Conservation (phyloP, 1,284 basidiomycete genomes). For the Papiliotrema fonsecae region DNA sequence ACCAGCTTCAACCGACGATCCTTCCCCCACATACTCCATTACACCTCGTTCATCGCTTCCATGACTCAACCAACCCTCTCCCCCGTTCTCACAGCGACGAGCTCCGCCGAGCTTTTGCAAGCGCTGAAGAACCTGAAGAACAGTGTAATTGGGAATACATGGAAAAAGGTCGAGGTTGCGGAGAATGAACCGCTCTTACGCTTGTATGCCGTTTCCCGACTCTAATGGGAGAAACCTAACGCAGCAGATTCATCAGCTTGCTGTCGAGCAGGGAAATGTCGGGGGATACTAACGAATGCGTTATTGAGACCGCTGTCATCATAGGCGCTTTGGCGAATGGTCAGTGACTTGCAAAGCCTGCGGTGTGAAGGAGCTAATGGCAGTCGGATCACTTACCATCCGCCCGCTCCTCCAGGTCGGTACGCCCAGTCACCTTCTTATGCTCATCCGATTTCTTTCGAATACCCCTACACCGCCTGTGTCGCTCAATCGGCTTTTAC, state of each 20-base stretch:
- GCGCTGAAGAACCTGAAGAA: constrained; percentile 46
- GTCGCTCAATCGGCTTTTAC: constrained; percentile 14
- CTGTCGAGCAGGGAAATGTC: constrained; percentile 9
- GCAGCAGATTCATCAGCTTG: constrained; percentile 10
- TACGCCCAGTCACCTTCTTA: constrained; percentile 25
- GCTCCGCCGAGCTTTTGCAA: constrained; percentile 18
- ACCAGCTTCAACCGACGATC: too few relatives aligned
- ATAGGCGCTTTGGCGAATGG: constrained; percentile 44
- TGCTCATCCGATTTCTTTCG: constrained; percentile 13
- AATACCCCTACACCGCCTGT: constrained; percentile 5
- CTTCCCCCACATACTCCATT: too few relatives aligned
- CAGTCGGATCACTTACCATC: constrained; percentile 38
- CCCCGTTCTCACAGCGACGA: constrained; percentile 1
- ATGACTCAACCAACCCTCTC: background rate
- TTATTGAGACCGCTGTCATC: constrained; percentile 44
- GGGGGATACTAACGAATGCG: constrained; percentile 18
- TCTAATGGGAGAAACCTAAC: background rate
- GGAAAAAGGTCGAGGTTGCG: constrained; percentile 45
- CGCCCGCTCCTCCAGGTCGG: constrained; percentile 25
- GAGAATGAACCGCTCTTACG: constrained; percentile 31
- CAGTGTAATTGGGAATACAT: constrained; percentile 45
- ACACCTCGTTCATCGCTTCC: background rate
- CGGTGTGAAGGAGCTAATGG: background rate
- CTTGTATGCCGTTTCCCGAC: constrained; percentile 21
- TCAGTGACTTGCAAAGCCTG: constrained; percentile 7